phyloP scores from a whole-genome alignment of 2,329 filamentous ascomycete genomes.

The Simplicillium sp. region DNA sequence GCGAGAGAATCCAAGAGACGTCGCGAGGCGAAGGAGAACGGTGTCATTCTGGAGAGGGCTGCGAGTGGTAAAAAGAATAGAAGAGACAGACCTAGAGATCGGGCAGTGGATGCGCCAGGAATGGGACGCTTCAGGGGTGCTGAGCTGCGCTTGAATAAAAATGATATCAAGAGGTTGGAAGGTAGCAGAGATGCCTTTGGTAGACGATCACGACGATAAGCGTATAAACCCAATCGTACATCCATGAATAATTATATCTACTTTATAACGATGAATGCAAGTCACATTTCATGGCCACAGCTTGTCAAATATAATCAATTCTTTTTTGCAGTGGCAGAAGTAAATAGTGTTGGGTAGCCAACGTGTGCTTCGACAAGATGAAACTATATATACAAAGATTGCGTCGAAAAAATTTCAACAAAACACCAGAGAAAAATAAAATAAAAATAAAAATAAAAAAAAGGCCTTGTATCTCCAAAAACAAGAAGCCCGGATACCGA shows the following conservation, averaged over 20 bases:
- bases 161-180: conserved; percentile 65
- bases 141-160: conserved; percentile 67
- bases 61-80: conserved; percentile 22
- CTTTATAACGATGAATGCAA: too few species aligned
- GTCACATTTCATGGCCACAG: too few species aligned
- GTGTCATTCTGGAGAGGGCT: conserved; percentile 68
- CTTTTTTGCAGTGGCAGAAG: too few species aligned
- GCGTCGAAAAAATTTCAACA: conserved; percentile 3
- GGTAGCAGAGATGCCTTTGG: conserved; percentile 36
- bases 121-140: conserved; percentile 76
- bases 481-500: background rate
- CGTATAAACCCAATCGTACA: too few species aligned
- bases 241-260: too few species aligned
- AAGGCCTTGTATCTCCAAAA: background rate
- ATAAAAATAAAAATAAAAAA: conserved; percentile 12
- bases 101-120: conserved; percentile 62
- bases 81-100: conserved; percentile 37
- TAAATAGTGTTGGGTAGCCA: too few species aligned
- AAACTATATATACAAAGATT: conserved; percentile 21
- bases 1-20: conserved; percentile 62
- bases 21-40: conserved; percentile 78
- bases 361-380: conserved; percentile 7
- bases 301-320: background rate
- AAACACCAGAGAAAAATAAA: conserved; percentile 14
- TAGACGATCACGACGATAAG: conserved; percentile 12